These are phyloP conservation scores for Dendrobium huoshanense DNA, from an alignment of 106 monocot species.

Conservation along the genomic window DNA sequence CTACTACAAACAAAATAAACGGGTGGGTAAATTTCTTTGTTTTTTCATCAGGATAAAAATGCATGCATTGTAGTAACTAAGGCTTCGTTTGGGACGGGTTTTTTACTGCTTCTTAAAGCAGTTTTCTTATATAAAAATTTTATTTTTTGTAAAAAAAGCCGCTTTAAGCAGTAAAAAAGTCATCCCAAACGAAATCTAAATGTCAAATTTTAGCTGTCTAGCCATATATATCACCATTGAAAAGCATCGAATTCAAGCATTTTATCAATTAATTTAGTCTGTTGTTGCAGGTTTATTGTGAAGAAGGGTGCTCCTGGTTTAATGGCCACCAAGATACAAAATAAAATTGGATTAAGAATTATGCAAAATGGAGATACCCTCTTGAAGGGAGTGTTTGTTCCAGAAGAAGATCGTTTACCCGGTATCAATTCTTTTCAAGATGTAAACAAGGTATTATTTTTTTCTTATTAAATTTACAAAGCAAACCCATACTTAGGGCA, in stretches of 20 bases:
- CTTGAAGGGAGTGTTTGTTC: slow-evolving; percentile 66
- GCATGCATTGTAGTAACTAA: too few relatives aligned
- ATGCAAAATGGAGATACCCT: slow-evolving; percentile 86
- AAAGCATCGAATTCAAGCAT: too few relatives aligned
- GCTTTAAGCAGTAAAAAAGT: too few relatives aligned
- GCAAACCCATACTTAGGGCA: too few relatives aligned
- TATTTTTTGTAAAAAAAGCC: too few relatives aligned
- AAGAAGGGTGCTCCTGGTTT: slow-evolving; percentile 69
- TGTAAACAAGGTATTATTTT: slow-evolving; percentile 56
- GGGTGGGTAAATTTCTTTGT: slow-evolving; percentile 29
- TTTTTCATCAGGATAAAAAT: neutral
- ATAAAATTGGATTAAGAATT: slow-evolving; percentile 78
- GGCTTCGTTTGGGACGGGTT: too few relatives aligned
- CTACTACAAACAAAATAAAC: slow-evolving; percentile 56
- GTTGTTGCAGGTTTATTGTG: slow-evolving; percentile 62
- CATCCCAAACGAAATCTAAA: too few relatives aligned
- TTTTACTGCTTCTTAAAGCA: too few relatives aligned
- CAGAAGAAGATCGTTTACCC: slow-evolving; percentile 69
- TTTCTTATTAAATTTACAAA: neutral
- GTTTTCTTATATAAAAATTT: too few relatives aligned
- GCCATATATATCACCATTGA: neutral
- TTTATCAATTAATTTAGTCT: neutral
- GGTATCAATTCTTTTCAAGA: slow-evolving; percentile 74
- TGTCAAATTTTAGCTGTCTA: neutral
- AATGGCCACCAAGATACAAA: slow-evolving; percentile 70